Base-by-base conservation (phyloP, 805 yeast species). In the Saturnispora saitoi region DNA sequence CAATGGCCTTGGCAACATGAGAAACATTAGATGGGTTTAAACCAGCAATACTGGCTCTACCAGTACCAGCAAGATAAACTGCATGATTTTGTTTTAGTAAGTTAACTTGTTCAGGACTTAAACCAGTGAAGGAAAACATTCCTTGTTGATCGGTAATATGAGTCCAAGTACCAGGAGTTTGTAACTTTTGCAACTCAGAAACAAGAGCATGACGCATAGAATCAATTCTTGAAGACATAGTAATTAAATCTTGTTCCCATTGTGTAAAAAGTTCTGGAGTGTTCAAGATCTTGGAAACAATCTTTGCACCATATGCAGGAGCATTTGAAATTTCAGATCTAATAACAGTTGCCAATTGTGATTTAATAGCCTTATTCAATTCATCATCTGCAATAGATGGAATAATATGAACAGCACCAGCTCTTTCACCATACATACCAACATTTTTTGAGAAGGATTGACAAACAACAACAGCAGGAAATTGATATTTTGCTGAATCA, bases 371-470 rank as follows among this genome's bases (percentile, higher is more conserved):
- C 19, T 60, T 63, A 54, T 73, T 73, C 49, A 79, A 72, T 3
- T 63, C 61, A 1, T 66, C 58, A 50, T 68, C 64, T 22, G 68
- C 59, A 32, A 67, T 67, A 32, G 80, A 76, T 24, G 81, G 64
- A 10, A 87, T 77, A 22, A 90, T 64, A 62, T 90, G 96, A 66
- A 91, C 77, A 24, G 93, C 95, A 54, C 99, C 99, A 31, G 84
- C 88, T 72, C 99, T 84, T 73, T 91, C 98, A 66, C 98, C 98
- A 64, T 91, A 91, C 80, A 91, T 83, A 56, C 98, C 98, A 61
- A 86, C 86, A 70, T 93, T 91, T 68, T 91, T 91, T 49, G 98
- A 96, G 68, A 91, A 91, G 9, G 96, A 89, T 73, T 91, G 99
- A 69, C 96, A 89, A 50, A 91, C 76, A 30, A 87, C 60, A 48